Evolutionary conservation across 768 basidiomycete species (phyloP).

Genomic region (Suillus subluteus): DNA sequence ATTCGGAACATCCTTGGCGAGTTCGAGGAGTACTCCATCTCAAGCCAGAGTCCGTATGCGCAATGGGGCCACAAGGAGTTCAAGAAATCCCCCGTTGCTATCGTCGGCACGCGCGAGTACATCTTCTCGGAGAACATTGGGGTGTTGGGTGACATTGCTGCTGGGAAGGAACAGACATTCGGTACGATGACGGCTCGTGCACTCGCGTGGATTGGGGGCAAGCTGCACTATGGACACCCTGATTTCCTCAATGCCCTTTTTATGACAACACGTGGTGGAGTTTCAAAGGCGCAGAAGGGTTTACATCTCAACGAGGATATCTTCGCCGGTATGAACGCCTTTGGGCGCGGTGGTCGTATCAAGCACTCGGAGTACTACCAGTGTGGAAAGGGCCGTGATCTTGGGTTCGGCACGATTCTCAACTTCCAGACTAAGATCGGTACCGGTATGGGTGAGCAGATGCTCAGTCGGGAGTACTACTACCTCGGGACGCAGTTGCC

Average conservation of each 20-base stretch:
- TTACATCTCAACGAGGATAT: slow-evolving; percentile 99
- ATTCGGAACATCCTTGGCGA: slow-evolving; percentile 97
- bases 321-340: slow-evolving; percentile 99
- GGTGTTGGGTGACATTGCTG: slow-evolving; percentile 97
- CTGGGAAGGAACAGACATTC: slow-evolving; percentile 99
- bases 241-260: slow-evolving; percentile 98
- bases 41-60: slow-evolving; percentile 93
- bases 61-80: slow-evolving; percentile 97
- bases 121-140: slow-evolving; percentile 99
- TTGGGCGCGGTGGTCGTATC: slow-evolving; percentile 97
- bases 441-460: slow-evolving; percentile 99
- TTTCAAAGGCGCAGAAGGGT: slow-evolving; percentile 99
- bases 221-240: slow-evolving; percentile 98
- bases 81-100: slow-evolving; percentile 88
- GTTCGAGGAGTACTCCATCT: slow-evolving; percentile 92
- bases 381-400: slow-evolving; percentile 98
- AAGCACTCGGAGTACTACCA: slow-evolving; percentile 99
- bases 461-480: slow-evolving; percentile 99
- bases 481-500: slow-evolving; percentile 98
- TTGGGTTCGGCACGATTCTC: slow-evolving; percentile 98
- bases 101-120: slow-evolving; percentile 98
- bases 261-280: slow-evolving; percentile 98
- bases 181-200: slow-evolving; percentile 97
- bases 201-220: slow-evolving; percentile 96
- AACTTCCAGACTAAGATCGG: slow-evolving; percentile 99